These are phyloP conservation scores for Microdochium bolleyi DNA, from an alignment of 2,329 filamentous ascomycete species.

Conservation along the genomic window DNA sequence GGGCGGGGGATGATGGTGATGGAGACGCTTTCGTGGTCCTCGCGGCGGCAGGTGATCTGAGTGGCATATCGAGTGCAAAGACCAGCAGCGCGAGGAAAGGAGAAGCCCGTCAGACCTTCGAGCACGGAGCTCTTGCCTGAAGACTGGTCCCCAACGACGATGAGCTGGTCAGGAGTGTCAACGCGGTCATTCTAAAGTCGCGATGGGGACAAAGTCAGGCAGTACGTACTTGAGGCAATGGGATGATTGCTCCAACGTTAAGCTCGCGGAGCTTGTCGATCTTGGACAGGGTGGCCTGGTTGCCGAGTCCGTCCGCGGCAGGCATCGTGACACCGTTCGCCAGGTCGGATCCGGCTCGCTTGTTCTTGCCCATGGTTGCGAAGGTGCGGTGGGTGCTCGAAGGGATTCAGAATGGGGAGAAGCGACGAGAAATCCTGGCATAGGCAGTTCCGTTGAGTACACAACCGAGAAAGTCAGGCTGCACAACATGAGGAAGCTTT, in stretches of 20 bases:
- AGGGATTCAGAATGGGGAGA: too few species aligned
- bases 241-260: slow-evolving; percentile 1
- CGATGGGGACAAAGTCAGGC: background rate
- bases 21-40: slow-evolving; percentile 33
- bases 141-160: slow-evolving; percentile 58
- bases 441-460: too few species aligned
- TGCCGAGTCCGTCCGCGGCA: background rate
- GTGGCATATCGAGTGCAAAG: slow-evolving; percentile 56
- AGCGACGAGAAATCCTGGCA: too few species aligned
- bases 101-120: slow-evolving; percentile 54
- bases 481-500: too few species aligned
- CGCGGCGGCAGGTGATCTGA: slow-evolving; percentile 46
- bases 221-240: background rate
- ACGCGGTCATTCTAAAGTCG: background rate
- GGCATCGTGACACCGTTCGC: background rate
- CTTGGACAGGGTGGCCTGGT: background rate
- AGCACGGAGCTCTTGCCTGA: slow-evolving; percentile 57
- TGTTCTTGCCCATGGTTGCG: background rate
- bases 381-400: too few species aligned
- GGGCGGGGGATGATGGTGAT: slow-evolving; percentile 43
- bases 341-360: background rate
- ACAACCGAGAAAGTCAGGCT: too few species aligned
- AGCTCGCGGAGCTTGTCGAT: slow-evolving; percentile 2
- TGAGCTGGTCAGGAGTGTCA: slow-evolving; percentile 34
- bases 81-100: slow-evolving; percentile 50